Evolutionary conservation across 1,284 basidiomycete genomes (phyloP).

Genomic region (Marasmius oreades): DNA sequence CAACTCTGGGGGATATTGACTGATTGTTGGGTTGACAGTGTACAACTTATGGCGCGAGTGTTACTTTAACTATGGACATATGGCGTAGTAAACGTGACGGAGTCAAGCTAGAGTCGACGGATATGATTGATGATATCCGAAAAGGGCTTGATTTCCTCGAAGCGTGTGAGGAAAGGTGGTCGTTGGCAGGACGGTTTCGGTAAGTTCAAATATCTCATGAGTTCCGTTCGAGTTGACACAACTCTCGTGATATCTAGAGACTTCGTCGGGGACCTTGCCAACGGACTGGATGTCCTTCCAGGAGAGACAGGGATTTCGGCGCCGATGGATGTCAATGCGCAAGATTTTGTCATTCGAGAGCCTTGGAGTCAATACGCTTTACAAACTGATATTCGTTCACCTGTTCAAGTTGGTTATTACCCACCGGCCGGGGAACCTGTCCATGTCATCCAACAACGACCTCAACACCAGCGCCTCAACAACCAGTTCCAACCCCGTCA

Average conservation of each 20-base stretch:
- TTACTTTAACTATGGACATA: not conserved
- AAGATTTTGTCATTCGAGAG: not conserved
- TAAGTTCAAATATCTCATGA: not conserved
- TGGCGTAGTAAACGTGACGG: not conserved
- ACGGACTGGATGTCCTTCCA: not conserved
- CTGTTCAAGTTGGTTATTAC: not conserved
- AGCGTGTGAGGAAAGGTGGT: slow-evolving; percentile 1
- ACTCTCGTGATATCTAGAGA: not conserved
- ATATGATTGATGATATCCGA: not conserved
- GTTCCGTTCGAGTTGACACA: not conserved
- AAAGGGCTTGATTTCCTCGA: not conserved
- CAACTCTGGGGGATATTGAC: too few species aligned
- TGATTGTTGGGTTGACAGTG: too few species aligned
- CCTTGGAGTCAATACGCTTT: not conserved
- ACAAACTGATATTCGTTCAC: not conserved
- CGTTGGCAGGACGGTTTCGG: slow-evolving; percentile 1
- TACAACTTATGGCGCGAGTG: not conserved
- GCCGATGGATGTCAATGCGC: not conserved
- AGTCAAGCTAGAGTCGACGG: not conserved
- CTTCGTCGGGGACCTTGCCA: not conserved
- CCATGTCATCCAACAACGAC: too few species aligned
- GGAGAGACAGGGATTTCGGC: not conserved
- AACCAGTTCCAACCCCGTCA: not conserved
- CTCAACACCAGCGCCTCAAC: not conserved
- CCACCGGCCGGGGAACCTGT: not conserved